These are phyloP conservation scores for Kalmusia sp. DNA, from an alignment of 2,329 filamentous ascomycete species.

Conservation along the genomic window DNA sequence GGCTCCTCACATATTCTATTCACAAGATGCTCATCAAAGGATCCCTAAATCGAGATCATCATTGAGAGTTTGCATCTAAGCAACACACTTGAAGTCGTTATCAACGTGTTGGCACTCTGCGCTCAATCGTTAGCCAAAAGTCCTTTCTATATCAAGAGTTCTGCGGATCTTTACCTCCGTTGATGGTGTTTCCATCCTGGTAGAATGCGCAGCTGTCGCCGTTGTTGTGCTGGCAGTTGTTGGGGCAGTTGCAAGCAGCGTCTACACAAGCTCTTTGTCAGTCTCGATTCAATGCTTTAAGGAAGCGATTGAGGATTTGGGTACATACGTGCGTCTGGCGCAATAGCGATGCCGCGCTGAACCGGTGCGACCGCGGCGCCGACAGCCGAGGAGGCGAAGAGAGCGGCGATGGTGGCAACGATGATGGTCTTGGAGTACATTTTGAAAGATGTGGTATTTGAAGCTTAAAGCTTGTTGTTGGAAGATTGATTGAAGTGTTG, in stretches of 20 bases:
- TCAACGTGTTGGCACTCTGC: background rate
- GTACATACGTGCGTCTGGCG: background rate
- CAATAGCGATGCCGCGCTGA: background rate
- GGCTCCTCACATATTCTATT: background rate
- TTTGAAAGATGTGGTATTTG: conserved; percentile 1
- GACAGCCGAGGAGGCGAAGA: conserved; percentile 7
- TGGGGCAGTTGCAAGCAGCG: conserved; percentile 8
- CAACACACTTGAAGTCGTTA: background rate
- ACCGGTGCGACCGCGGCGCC: background rate
- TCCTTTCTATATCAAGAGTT: background rate
- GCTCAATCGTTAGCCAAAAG: background rate
- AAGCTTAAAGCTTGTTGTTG: background rate
- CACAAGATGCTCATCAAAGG: background rate
- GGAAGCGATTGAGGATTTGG: background rate
- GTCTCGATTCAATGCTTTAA: background rate
- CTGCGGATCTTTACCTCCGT: background rate
- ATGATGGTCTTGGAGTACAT: conserved; percentile 12
- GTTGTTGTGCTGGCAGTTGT: conserved; percentile 10
- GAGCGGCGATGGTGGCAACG: background rate
- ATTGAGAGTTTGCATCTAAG: background rate
- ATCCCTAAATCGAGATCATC: background rate
- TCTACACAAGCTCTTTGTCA: background rate
- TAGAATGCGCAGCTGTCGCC: conserved; percentile 7
- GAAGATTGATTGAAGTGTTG: background rate
- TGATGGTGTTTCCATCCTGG: background rate